Percentiles rank a stretch among this genome's conserved stretches.
These are phyloP conservation scores for Phytophthora agathidicida DNA, from an alignment of 352 stramenopile genomes.

Conservation along the genomic window DNA sequence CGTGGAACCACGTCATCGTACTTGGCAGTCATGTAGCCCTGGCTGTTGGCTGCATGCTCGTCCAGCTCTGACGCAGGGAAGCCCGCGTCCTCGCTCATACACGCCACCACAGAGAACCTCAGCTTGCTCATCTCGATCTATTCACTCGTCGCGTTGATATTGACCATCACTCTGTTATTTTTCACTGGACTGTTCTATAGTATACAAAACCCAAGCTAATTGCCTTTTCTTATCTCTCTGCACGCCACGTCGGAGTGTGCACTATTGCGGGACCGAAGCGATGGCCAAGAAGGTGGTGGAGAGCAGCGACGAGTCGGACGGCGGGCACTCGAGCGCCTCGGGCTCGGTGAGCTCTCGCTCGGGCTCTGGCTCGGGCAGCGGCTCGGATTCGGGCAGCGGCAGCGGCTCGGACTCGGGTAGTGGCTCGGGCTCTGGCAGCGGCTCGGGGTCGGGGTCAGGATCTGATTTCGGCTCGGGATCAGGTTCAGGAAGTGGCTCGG, in stretches of 20 bases:
- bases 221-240: too few species aligned
- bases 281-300: conserved; percentile 79
- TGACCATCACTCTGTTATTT: conserved; percentile 13
- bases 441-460: conserved; percentile 40
- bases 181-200: neutral
- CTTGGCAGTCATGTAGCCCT: conserved; percentile 84
- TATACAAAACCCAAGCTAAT: neutral
- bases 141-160: conserved; percentile 2
- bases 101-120: conserved; percentile 83
- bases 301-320: conserved; percentile 81
- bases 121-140: conserved; percentile 77
- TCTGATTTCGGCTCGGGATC: conserved; percentile 45
- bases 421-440: conserved; percentile 40
- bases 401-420: conserved; percentile 43
- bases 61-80: conserved; percentile 90
- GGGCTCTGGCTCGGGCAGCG: conserved; percentile 36
- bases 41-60: conserved; percentile 61
- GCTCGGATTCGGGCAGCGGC: conserved; percentile 40
- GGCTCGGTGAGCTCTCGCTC: conserved; percentile 65
- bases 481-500: conserved; percentile 41
- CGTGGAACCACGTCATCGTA: too few species aligned
- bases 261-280: too few species aligned
- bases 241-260: too few species aligned
- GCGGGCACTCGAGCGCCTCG: conserved; percentile 58
- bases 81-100: conserved; percentile 86